Evolutionary conservation across 1,139 yeast species (phyloP), one percentile per base, ranked within the genome.

Genomic region (Lodderomyces pseudojiufengensis): DNA sequence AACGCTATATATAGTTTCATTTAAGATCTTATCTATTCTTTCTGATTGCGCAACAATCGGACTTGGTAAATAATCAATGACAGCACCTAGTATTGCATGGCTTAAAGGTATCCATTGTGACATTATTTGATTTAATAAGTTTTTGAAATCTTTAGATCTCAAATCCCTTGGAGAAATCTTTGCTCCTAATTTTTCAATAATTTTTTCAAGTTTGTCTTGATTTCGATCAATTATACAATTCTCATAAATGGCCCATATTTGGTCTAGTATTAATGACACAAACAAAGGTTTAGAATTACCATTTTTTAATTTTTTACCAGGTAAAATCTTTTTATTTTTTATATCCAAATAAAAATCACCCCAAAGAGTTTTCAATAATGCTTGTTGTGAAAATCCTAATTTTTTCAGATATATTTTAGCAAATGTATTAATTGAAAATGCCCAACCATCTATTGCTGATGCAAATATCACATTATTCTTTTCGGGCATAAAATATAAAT

Each of bases 391-490:
- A 48, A 92, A 84, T 0, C 96, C 97, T 25, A 92, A 65, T 51
- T 87, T 88, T 27, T 79, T 77, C 61, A 84, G 94, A 54, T 87
- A 87, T 27, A 94, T 79, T 40, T 84, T 80, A 5, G 97, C 86
- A 61, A 92, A 84, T 42, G 94, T 95, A 40, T 85, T 78, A 27
- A 94, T 70, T 35, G 88, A 84, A 59, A 94, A 94, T 1, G 97
- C 98, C 98, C 98, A 94, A 4, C 97, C 97, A 59, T 92, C 98
- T 16, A 84, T 70, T 0, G 98, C 98, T 28, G 95, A 83, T 1
- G 96, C 90, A 64, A 94, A 92, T 1, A 94, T 80, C 5, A 94
- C 97, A 54, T 94, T 94, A 55, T 90, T 88, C 51, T 77, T 75
- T 37, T 84, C 88, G 0, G 99, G 98, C 9, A 87, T 75, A 48